phyloP scores from a whole-genome alignment of 2,329 filamentous ascomycete species.

The Colletotrichum phormii region DNA sequence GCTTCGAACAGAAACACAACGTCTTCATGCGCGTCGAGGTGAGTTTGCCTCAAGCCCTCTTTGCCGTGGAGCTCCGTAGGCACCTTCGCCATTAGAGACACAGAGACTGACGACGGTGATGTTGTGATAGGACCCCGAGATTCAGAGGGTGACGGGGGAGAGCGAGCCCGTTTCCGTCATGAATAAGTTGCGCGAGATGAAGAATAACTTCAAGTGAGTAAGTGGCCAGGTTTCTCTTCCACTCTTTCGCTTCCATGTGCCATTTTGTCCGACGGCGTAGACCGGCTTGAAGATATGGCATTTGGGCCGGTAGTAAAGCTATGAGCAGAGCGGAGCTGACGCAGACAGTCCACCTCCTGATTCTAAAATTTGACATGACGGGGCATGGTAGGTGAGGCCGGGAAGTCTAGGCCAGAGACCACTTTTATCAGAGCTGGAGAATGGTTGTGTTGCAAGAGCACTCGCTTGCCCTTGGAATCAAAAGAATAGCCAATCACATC shows the following conservation, averaged over 20 bases:
- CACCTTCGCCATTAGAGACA: not conserved
- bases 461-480: not conserved
- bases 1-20: slow-evolving; percentile 78
- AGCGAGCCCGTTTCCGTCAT: slow-evolving; percentile 87
- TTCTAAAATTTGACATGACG: slow-evolving; percentile 46
- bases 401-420: not conserved
- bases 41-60: slow-evolving; percentile 47
- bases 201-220: slow-evolving; percentile 79
- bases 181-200: slow-evolving; percentile 87
- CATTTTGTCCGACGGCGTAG: not conserved
- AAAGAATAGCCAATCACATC: not conserved
- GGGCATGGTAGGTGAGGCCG: not conserved
- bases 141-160: slow-evolving; percentile 87
- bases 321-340: not conserved
- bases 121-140: slow-evolving; percentile 74
- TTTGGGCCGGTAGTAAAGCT: not conserved
- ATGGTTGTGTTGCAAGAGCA: not conserved
- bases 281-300: not conserved
- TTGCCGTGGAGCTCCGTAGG: not conserved
- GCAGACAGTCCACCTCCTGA: slow-evolving; percentile 44
- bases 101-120: not conserved
- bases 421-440: not conserved
- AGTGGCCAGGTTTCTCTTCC: slow-evolving; percentile 39
- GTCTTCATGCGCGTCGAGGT: slow-evolving; percentile 93
- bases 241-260: not conserved